Evolutionary conservation across 495 filamentous ascomycete species (phyloP), one percentile per base, ranked within the genome.

Genomic region (Talaromyces stipitatus): DNA sequence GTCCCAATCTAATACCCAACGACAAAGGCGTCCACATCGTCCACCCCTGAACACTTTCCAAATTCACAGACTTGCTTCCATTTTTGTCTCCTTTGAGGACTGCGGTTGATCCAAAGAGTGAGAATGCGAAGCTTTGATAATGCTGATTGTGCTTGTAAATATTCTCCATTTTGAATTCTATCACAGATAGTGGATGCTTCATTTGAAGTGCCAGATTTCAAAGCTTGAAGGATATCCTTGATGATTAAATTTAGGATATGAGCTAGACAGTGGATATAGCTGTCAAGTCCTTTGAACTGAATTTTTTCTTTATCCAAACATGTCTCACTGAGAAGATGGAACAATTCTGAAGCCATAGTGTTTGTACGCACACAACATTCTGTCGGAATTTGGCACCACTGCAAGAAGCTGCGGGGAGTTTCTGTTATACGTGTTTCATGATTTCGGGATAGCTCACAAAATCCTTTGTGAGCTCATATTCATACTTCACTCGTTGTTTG

Each of bases 211-310:
- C 29, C 28, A 27, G 52, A 58, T 27, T 50, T 41, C 38, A 58
- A 33, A 8, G 26, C 38, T 14, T 8, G 50, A 22, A 61, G 59
- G 22, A 61, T 61, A 55, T 58, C 59, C 14, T 55, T 55, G 12
- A 55, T 56, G 54, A 61, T 61, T 1, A 61, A 36, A 47, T 61
- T 58, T 18, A 61, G 24, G 28, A 61, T 29, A 55, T 61, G 55
- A 43, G 59, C 59, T 30, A 61, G 22, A 33, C 55, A 61, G 27
- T 56, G 59, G 26, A 61, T 51, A 30, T 61, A 61, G 41, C 59
- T 61, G n/a, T 58, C 55, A 20, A 50, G 2, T 5, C 55, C 59
- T 12, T 32, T 16, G 28, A 43, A 52, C 29, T 11, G 46, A 11
- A 33, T 58, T 50, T 55, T 50, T 22, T 20, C 22, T 12, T 51